Evolutionary conservation across 768 basidiomycete genomes (phyloP), one percentile per base, ranked within the genome.

Genomic region (Mycena galopus): DNA sequence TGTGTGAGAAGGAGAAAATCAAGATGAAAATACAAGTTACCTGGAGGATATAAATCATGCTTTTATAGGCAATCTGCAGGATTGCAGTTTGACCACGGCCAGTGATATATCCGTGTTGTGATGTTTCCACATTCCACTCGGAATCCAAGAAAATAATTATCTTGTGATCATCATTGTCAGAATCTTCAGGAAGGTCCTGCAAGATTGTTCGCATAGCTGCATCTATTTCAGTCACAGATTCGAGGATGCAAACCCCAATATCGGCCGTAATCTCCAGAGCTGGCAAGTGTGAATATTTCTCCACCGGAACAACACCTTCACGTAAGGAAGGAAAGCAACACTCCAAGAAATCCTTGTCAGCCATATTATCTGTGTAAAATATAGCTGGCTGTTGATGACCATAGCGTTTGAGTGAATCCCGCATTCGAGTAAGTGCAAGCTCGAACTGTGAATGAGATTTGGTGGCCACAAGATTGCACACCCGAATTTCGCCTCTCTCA

Each of bases 401-500:
- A 30, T 76, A 76, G 9, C 14, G n/a, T 4, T 44, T 12, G 1
- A 76, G 69, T 4, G 56, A 65, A 12, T 70, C 55, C n/a, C 50
- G 33, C 27, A 64, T 25, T 0, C 39, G 62, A 9, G 2, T 35
- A 7, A 70, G 53, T 2, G 68, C 19, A 2, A 33, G 53, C 16
- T 64, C 61, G 32, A 47, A 81, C 19, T 81, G 79, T 0, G 76
- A 68, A 58, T 82, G 81, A 9, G 77, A 56, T 69, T 82, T 82
- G 10, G 80, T 82, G 4, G 78, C 71, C 12, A 80, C 79, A 6
- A 82, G 72, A 17, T 71, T 76, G 29, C 65, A 68, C 2, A 60
- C 67, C 14, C 67, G 50, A n/a, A 68, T 68, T 19, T 68, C 67
- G 2, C 58, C 67, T n/a, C 37, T 51, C 39, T 68, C 32, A 23